Conservation (phyloP, 2,329 filamentous ascomycete genomes). For the Karstenula rhodostoma region DNA sequence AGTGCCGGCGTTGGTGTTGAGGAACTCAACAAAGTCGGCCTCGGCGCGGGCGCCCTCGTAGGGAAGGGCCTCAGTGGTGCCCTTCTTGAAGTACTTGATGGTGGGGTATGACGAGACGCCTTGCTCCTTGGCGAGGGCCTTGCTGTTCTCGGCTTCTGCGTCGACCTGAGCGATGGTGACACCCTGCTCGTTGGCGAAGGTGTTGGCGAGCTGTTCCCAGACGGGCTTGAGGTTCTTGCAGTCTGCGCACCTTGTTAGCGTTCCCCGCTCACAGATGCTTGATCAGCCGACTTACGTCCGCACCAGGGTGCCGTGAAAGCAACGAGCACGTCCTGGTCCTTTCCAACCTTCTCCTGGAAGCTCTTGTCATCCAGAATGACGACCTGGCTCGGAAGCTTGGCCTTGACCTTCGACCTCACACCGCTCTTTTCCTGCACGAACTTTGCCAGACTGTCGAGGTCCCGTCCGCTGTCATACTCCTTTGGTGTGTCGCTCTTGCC, state of each 20-base stretch:
- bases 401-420: slow-evolving; percentile 78
- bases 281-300: slow-evolving; percentile 75
- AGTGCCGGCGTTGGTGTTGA: slow-evolving; percentile 90
- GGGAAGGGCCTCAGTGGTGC: slow-evolving; percentile 72
- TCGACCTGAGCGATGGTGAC: slow-evolving; percentile 96
- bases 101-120: slow-evolving; percentile 90
- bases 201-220: slow-evolving; percentile 86
- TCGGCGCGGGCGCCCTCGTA: slow-evolving; percentile 83
- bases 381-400: slow-evolving; percentile 76
- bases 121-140: slow-evolving; percentile 77
- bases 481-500: slow-evolving; percentile 86
- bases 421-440: slow-evolving; percentile 91
- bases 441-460: slow-evolving; percentile 81
- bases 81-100: slow-evolving; percentile 96
- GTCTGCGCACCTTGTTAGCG: slow-evolving; percentile 65
- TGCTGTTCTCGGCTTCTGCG: slow-evolving; percentile 86
- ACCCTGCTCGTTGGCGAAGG: slow-evolving; percentile 78
- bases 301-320: slow-evolving; percentile 99
- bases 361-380: slow-evolving; percentile 79
- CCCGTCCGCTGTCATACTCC: slow-evolving; percentile 87
- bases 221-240: slow-evolving; percentile 92
- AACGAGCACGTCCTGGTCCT: slow-evolving; percentile 88
- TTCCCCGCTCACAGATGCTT: slow-evolving; percentile 17
- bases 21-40: slow-evolving; percentile 76
- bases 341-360: slow-evolving; percentile 80